These are phyloP conservation scores for Paxillus rubicundulus DNA, from an alignment of 768 basidiomycete species.

Conservation along the genomic window DNA sequence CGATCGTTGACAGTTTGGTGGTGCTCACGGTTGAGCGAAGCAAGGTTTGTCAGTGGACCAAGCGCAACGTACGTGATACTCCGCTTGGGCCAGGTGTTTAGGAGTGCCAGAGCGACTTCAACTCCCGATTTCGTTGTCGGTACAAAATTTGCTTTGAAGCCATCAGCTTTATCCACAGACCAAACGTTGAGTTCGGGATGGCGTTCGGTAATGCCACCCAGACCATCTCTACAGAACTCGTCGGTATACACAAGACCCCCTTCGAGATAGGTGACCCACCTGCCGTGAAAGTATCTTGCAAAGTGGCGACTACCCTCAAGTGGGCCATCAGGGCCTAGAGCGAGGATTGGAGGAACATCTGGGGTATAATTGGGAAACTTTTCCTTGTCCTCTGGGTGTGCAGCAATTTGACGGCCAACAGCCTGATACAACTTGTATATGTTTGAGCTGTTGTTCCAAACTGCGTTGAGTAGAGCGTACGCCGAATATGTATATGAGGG, in stretches of 20 bases:
- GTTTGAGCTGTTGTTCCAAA: constrained; percentile 49
- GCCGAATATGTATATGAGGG: neutral
- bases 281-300: constrained; percentile 85
- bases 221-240: constrained; percentile 55
- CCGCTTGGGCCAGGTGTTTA: constrained; percentile 47
- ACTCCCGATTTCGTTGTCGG: constrained; percentile 46
- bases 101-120: constrained; percentile 54
- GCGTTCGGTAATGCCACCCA: constrained; percentile 55
- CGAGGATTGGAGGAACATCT: constrained; percentile 56
- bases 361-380: constrained; percentile 65
- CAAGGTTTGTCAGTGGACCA: constrained; percentile 81
- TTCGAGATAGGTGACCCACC: constrained; percentile 36
- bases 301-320: constrained; percentile 68
- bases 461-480: neutral
- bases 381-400: constrained; percentile 48
- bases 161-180: constrained; percentile 3
- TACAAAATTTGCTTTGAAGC: constrained; percentile 44
- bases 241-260: constrained; percentile 1
- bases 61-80: constrained; percentile 71
- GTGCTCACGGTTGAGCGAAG: constrained; percentile 57
- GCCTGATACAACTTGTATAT: constrained; percentile 74
- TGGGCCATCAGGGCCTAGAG: constrained; percentile 61
- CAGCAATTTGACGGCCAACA: constrained; percentile 55
- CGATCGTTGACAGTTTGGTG: constrained; percentile 50
- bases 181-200: constrained; percentile 61